These are phyloP conservation scores for Fusarium papillatum DNA, from an alignment of 2,329 filamentous ascomycete species.

Conservation along the genomic window DNA sequence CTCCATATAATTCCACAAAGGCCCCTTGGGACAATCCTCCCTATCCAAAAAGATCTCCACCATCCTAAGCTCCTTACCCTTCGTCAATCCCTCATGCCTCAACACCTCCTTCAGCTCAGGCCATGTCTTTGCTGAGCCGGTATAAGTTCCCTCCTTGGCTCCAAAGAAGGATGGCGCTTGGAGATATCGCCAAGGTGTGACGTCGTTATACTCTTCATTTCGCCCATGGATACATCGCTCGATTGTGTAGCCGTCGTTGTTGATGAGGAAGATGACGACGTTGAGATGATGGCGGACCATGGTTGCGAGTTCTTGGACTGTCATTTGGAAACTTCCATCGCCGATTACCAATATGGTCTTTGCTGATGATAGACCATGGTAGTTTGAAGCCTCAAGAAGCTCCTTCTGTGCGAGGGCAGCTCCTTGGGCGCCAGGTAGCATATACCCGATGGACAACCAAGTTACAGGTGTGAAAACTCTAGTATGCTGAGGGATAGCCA, in stretches of 20 bases:
- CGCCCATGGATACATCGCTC: constrained; percentile 70
- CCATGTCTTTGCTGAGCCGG: constrained; percentile 56
- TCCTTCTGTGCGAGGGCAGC: background rate
- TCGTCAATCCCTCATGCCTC: background rate
- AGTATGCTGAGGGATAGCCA: constrained; percentile 62
- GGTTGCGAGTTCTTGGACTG: constrained; percentile 74
- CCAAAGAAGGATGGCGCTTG: constrained; percentile 64
- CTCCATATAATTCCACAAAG: constrained; percentile 28
- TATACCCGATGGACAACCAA: background rate
- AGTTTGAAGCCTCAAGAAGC: constrained; percentile 1
- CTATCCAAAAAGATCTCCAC: constrained; percentile 49
- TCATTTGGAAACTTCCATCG: constrained; percentile 76
- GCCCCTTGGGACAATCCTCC: constrained; percentile 47
- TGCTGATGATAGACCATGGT: constrained; percentile 34
- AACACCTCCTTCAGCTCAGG: constrained; percentile 53
- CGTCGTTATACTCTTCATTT: constrained; percentile 67
- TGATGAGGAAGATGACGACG: constrained; percentile 66
- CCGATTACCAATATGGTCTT: constrained; percentile 70
- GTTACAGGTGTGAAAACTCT: constrained; percentile 60
- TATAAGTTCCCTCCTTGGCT: constrained; percentile 55
- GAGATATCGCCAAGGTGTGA: constrained; percentile 65
- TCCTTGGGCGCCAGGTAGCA: background rate
- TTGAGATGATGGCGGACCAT: constrained; percentile 69
- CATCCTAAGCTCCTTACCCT: constrained; percentile 49
- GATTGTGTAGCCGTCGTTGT: constrained; percentile 72